Evolutionary conservation across 2,329 filamentous ascomycete species (phyloP), one percentile per base, ranked within the genome.

Genomic region (Penicillium thymicola): DNA sequence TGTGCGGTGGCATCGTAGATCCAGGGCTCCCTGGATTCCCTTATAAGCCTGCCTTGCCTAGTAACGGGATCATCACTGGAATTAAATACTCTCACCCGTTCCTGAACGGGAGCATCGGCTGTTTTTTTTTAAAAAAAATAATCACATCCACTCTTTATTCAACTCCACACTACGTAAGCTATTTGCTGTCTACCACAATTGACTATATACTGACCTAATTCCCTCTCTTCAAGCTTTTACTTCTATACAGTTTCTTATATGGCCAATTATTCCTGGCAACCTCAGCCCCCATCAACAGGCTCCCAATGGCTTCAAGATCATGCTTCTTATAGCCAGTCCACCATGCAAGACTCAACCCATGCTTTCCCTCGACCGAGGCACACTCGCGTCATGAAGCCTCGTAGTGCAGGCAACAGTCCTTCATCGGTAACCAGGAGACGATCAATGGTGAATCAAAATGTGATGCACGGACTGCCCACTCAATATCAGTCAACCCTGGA

Each of bases 331-430:
- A 60, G 58, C 46, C 62, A 63, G 30, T 51, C 65, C 28, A 54
- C 63, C 38, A 64, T 70, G 54, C 68, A 68, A 9, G 80, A 76
- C 61, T 77, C 80, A 61, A 61, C 66, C 21, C 64, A 81, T 80
- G 70, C 80, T 78, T 66, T 74, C 71, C 48, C 77, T 75, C 63
- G 76, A 74, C 58, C 75, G 76, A 56, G 85, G 84, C 82, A 81
- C 25, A 63, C 67, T 28, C 69, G 86, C 58, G 78, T 90, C 38
- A 75, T 75, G 54, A 90, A 90, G 72, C 85, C 86, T 14, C 82
- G 76, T 62, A 89, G 86, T 72, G 82, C 86, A 61, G 89, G 79
- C 77, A 89, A 84, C 73, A 90, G 88, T 71, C 88, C 87, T 14
- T 80, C 85, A 7, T 64, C 71, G n/a, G 59, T 62, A 36, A 58